These are phyloP conservation scores for Lentinula raphanica DNA, from an alignment of 768 basidiomycete genomes.

Conservation along the genomic window DNA sequence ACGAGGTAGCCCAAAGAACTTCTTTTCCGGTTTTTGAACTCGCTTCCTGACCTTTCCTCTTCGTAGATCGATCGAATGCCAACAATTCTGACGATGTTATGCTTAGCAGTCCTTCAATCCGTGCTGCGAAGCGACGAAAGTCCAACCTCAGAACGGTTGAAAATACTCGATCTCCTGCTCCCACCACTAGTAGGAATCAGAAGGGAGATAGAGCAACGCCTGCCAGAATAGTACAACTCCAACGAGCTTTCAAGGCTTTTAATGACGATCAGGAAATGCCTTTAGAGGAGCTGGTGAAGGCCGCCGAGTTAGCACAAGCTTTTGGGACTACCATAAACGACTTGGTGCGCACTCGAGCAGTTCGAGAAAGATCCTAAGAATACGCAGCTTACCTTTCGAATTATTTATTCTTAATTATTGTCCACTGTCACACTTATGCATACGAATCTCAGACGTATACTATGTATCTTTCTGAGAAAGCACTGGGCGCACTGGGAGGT, in stretches of 20 bases:
- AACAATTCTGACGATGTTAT: neutral
- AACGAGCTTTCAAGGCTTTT: constrained; percentile 38
- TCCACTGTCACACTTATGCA: no score
- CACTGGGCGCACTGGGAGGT: no score
- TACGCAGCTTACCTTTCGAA: neutral
- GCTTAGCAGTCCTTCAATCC: neutral
- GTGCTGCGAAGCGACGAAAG: constrained; percentile 1
- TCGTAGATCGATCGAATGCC: neutral
- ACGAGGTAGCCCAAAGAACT: neutral
- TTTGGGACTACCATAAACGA: constrained; percentile 26
- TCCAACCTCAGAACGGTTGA: neutral
- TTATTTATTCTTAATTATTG: no score
- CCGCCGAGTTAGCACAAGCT: constrained; percentile 38
- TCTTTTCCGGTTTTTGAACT: neutral
- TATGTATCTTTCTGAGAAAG: no score
- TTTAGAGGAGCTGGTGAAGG: constrained; percentile 43
- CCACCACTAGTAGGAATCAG: neutral
- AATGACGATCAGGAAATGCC: constrained; percentile 43
- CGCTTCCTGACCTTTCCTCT: neutral
- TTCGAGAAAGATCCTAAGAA: neutral
- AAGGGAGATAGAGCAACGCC: constrained; percentile 33
- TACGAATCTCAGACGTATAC: no score
- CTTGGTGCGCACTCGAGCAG: neutral
- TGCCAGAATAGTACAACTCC: constrained; percentile 37
- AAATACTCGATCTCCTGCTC: no score